A percentile compares a stretch with the other conserved stretches of the same genome.
Evolutionary conservation across 345 rosid genomes (phyloP).

Genomic region (Physaria fendleri): DNA sequence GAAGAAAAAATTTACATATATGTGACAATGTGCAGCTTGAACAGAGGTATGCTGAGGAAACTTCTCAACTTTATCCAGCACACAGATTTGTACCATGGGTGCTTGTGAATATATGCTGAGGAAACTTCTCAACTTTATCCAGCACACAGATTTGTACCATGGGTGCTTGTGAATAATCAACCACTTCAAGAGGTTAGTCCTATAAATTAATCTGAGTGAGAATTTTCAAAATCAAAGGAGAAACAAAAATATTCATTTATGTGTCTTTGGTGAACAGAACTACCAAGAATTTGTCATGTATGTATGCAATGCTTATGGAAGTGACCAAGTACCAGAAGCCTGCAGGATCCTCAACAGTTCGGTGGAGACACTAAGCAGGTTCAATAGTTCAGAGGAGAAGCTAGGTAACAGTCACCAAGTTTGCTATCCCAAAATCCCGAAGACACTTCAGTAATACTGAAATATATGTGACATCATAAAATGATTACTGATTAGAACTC

Average conservation of each 20-base stretch:
- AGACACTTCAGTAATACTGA: neutral
- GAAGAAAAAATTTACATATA: neutral
- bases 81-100: constrained; percentile 69
- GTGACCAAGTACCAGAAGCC: constrained; percentile 41
- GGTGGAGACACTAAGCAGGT: constrained; percentile 11
- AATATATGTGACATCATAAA: constrained; percentile 3
- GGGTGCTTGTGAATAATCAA: constrained; percentile 57
- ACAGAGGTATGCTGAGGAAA: constrained; percentile 42
- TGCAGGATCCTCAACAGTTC: constrained; percentile 29
- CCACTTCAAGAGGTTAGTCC: constrained; percentile 44
- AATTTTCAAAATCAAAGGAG: neutral
- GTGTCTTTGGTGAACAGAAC: constrained; percentile 37
- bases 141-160: constrained; percentile 55
- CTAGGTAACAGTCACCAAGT: constrained; percentile 16
- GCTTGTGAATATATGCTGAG: constrained; percentile 47
- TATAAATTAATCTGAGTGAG: neutral
- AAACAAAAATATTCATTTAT: neutral
- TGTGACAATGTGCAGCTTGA: constrained; percentile 39
- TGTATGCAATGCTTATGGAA: constrained; percentile 55
- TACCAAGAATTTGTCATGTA: constrained; percentile 41
- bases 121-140: constrained; percentile 56
- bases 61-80: constrained; percentile 46
- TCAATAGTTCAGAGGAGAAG: constrained; percentile 18
- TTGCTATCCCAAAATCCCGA: constrained; percentile 14
- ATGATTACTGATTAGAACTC: neutral